phyloP scores from a whole-genome alignment of 2,329 filamentous ascomycete species.

The Sporothrix pseudoabietina region DNA sequence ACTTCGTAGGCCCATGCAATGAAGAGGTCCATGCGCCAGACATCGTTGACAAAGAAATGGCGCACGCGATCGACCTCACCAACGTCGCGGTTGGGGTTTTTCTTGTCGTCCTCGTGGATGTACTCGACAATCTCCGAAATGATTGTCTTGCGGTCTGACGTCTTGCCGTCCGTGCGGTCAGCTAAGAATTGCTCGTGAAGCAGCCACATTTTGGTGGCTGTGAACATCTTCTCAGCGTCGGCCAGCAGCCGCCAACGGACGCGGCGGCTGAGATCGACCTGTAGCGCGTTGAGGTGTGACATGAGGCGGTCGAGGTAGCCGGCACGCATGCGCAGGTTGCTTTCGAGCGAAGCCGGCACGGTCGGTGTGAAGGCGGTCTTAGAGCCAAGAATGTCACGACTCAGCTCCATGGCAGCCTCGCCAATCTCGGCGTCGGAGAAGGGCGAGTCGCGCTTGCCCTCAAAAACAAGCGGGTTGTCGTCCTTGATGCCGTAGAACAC shows the following conservation, averaged over 20 bases:
- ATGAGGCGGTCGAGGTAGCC: slow-evolving; percentile 76
- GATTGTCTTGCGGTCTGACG: slow-evolving; percentile 65
- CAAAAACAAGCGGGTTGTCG: slow-evolving; percentile 86
- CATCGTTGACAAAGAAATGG: slow-evolving; percentile 82
- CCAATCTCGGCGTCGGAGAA: slow-evolving; percentile 73
- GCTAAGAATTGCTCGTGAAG: slow-evolving; percentile 71
- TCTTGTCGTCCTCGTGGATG: slow-evolving; percentile 76
- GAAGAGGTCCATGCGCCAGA: slow-evolving; percentile 71
- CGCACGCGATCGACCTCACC: slow-evolving; percentile 78
- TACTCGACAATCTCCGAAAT: slow-evolving; percentile 73
- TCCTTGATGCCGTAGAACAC: slow-evolving; percentile 85
- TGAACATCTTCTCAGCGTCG: slow-evolving; percentile 86
- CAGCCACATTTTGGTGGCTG: slow-evolving; percentile 78
- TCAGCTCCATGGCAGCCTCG: slow-evolving; percentile 75
- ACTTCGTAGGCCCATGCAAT: slow-evolving; percentile 78
- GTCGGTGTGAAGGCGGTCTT: slow-evolving; percentile 72
- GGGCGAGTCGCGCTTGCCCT: slow-evolving; percentile 63
- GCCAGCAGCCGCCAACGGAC: slow-evolving; percentile 81
- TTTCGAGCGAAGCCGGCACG: slow-evolving; percentile 73
- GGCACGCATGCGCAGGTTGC: slow-evolving; percentile 74
- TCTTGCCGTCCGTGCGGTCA: slow-evolving; percentile 52
- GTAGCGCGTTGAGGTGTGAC: slow-evolving; percentile 66
- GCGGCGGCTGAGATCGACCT: slow-evolving; percentile 64
- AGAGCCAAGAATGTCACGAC: slow-evolving; percentile 78
- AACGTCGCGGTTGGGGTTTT: slow-evolving; percentile 61